Conservation (phyloP, 2,329 filamentous ascomycete species). For the Cercospora berteroae region DNA sequence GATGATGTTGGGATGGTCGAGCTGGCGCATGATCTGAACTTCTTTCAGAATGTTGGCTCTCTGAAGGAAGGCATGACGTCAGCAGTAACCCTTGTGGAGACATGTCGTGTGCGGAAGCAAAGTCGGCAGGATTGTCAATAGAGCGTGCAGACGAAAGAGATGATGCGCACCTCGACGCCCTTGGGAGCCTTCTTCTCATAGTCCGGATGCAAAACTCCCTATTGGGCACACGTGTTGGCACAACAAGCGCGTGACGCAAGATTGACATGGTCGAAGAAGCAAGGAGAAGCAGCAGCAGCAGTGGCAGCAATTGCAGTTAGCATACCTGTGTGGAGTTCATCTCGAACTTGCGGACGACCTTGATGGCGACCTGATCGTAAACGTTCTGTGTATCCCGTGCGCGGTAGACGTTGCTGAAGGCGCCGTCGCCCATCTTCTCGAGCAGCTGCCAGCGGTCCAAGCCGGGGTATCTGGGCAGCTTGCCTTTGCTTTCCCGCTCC, state of each 20-base stretch:
- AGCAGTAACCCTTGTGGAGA: slow-evolving; percentile 36
- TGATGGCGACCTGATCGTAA: slow-evolving; percentile 85
- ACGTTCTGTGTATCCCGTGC: slow-evolving; percentile 73
- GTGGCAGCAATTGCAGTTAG: slow-evolving; percentile 34
- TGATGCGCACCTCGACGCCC: slow-evolving; percentile 86
- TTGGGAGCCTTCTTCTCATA: slow-evolving; percentile 84
- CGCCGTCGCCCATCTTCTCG: slow-evolving; percentile 98
- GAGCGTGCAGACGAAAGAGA: slow-evolving; percentile 17
- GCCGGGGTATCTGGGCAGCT: slow-evolving; percentile 81
- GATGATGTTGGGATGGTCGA: slow-evolving; percentile 95
- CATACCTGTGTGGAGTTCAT: slow-evolving; percentile 99
- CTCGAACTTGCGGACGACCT: slow-evolving; percentile 97
- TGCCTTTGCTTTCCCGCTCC: slow-evolving; percentile 80
- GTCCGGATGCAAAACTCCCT: slow-evolving; percentile 80
- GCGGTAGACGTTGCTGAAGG: slow-evolving; percentile 97
- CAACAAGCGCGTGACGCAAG: not conserved
- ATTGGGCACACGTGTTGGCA: slow-evolving; percentile 32
- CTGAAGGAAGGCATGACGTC: slow-evolving; percentile 54
- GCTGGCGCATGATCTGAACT: slow-evolving; percentile 95
- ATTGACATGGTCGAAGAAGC: slow-evolving; percentile 17
- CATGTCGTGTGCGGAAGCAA: not conserved
- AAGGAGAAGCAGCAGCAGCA: slow-evolving; percentile 15
- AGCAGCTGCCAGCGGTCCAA: slow-evolving; percentile 80
- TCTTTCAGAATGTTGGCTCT: slow-evolving; percentile 97
- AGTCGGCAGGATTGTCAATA: slow-evolving; percentile 11